phyloP scores from a whole-genome alignment of 345 rosid species.

The Fremontodendron californicum region DNA sequence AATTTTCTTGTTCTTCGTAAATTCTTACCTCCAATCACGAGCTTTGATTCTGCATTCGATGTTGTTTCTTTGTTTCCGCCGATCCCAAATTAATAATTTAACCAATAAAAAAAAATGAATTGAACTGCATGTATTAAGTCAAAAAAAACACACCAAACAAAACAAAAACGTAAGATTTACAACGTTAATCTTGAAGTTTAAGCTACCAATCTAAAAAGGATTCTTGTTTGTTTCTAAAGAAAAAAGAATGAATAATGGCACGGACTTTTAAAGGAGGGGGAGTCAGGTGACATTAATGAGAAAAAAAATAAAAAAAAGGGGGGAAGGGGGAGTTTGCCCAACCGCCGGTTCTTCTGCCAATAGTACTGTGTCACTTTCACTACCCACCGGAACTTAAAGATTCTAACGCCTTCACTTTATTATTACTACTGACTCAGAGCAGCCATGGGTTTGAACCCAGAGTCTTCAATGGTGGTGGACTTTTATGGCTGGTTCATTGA shows the following conservation, averaged over 20 bases:
- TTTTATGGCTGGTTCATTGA: background rate
- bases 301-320: too few relatives aligned
- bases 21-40: slow-evolving; percentile 45
- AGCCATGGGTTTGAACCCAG: background rate
- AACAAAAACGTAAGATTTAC: background rate
- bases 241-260: background rate
- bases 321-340: background rate
- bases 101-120: background rate
- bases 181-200: background rate
- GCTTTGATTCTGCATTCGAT: slow-evolving; percentile 29
- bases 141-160: background rate
- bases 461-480: background rate
- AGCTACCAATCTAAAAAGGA: background rate
- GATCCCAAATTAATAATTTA: slow-evolving; percentile 16
- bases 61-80: slow-evolving; percentile 15
- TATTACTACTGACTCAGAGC: background rate
- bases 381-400: slow-evolving; percentile 6
- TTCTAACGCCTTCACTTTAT: background rate
- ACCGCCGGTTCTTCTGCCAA: slow-evolving; percentile 7
- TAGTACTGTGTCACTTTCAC: slow-evolving; percentile 7
- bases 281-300: background rate
- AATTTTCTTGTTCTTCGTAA: slow-evolving; percentile 7
- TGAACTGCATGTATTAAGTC: background rate
- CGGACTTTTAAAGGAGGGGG: background rate
- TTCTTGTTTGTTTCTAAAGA: slow-evolving; percentile 1